Base-by-base conservation (phyloP, 495 filamentous ascomycete genomes). In the Penicillium macrosclerotiorum region DNA sequence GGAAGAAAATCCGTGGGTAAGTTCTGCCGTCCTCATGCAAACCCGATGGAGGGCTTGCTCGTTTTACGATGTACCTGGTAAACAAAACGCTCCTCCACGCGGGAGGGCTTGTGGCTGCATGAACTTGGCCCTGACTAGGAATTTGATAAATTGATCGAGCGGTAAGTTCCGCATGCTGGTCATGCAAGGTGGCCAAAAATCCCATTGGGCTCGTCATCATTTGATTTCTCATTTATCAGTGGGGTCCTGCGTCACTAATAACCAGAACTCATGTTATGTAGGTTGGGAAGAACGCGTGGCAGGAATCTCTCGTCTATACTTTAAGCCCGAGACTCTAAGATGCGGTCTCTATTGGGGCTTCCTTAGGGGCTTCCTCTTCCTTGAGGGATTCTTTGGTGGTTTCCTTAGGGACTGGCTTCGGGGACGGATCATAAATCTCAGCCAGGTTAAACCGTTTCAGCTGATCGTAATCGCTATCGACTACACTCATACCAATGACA, bases 401-500 rank as follows among this genome's bases (percentile, higher is more conserved):
- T 5, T 45, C 33, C 25, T 27, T 29, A 6, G 37, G 16, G 9
- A 9, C 42, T 25, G 38, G 22, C 29, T 73, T 70, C 23, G 64
- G 53, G 1, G 70, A 68, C 36, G 75, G 74, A 32, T 72, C 66
- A 47, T 79, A 82, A 22, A 88, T 72, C 59, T 89, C 84, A 5
- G 78, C 77, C 30, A 90, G 64, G 61, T 90, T 90, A 62, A 77
- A 90, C 18, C 80, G 76, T 65, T 84, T 88, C 32, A 89, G 67
- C 45, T 71, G 63, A 36, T 89, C 85, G 58, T 80, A 92, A 57
- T 88, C 83, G 45, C 68, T 66, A 25, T 72, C 78, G 12, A 89
- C 81, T 9, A 90, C 84, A 52, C 85, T 89, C 77, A 92, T 87
- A 4, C 88, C 87, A 55, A 84, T 82, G 2, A 90, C 65, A 37